Evolutionary conservation across 768 basidiomycete genomes (phyloP).

Genomic region (Suillus subaureus): DNA sequence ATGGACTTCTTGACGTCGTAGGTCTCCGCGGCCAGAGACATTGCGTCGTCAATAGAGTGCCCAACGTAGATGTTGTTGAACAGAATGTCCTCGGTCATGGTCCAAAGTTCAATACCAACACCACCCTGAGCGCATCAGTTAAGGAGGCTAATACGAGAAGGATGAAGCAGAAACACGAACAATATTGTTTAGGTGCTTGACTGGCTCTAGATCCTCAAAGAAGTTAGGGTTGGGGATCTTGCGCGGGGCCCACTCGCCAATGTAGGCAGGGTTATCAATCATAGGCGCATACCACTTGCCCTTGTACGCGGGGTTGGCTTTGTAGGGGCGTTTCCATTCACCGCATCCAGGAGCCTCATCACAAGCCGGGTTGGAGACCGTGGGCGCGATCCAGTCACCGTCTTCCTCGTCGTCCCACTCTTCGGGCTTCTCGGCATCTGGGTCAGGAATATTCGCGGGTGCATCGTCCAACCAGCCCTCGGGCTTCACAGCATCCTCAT

Average conservation of each 20-base stretch:
- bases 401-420: constrained; percentile 99
- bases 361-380: constrained; percentile 89
- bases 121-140: constrained; percentile 60
- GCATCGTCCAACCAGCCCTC: constrained; percentile 97
- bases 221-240: constrained; percentile 89
- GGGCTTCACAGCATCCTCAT: constrained; percentile 86
- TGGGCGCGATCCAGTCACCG: constrained; percentile 96
- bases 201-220: constrained; percentile 86
- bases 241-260: constrained; percentile 89
- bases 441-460: constrained; percentile 78
- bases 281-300: constrained; percentile 96
- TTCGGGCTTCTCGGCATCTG: constrained; percentile 95
- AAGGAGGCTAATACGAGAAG: constrained; percentile 5
- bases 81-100: constrained; percentile 95
- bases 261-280: constrained; percentile 98
- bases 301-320: constrained; percentile 94
- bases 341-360: constrained; percentile 91
- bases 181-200: constrained; percentile 85
- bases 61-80: constrained; percentile 96
- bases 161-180: constrained; percentile 42
- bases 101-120: constrained; percentile 98
- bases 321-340: constrained; percentile 87
- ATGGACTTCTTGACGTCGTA: constrained; percentile 88
- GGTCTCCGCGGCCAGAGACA: constrained; percentile 81
- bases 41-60: constrained; percentile 85